These are phyloP conservation scores for Haplosporangium sp. DNA, from an alignment of 371 early-diverging fungal species.

Conservation along the genomic window DNA sequence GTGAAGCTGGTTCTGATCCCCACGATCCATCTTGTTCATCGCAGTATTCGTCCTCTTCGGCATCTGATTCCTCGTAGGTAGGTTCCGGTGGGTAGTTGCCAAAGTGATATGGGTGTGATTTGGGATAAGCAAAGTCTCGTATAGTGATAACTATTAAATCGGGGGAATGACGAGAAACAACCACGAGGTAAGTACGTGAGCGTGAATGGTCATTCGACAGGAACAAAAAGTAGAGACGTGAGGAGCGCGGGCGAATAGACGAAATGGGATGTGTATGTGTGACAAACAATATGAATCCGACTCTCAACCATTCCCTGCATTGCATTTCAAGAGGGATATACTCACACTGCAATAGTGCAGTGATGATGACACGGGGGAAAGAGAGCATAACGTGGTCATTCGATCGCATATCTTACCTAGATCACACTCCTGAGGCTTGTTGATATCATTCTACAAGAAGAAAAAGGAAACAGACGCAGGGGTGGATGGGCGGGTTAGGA, in stretches of 20 bases:
- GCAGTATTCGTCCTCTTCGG: constrained; percentile 55
- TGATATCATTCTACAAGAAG: constrained; percentile 4
- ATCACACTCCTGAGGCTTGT: constrained; percentile 10
- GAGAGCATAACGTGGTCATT: no score
- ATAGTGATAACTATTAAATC: constrained; percentile 53
- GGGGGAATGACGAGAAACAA: not conserved
- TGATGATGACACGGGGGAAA: no score
- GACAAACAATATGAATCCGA: not conserved
- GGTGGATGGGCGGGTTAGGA: not conserved
- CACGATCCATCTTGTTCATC: constrained; percentile 17
- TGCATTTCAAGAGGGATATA: no score
- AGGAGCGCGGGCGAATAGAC: no score
- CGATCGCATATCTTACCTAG: constrained; percentile 28
- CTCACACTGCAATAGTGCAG: no score
- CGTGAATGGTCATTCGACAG: no score
- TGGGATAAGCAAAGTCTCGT: constrained; percentile 78
- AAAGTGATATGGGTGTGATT: constrained; percentile 67
- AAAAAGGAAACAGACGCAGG: not conserved
- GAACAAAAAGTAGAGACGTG: no score
- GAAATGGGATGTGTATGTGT: not conserved
- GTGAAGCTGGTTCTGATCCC: constrained; percentile 14
- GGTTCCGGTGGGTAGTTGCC: constrained; percentile 58
- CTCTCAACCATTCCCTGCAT: not conserved
- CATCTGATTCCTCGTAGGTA: constrained; percentile 30
- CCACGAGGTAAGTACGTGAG: no score